Evolutionary conservation across 495 filamentous ascomycete genomes (phyloP).

Genomic region (Penicillium paxilli): DNA sequence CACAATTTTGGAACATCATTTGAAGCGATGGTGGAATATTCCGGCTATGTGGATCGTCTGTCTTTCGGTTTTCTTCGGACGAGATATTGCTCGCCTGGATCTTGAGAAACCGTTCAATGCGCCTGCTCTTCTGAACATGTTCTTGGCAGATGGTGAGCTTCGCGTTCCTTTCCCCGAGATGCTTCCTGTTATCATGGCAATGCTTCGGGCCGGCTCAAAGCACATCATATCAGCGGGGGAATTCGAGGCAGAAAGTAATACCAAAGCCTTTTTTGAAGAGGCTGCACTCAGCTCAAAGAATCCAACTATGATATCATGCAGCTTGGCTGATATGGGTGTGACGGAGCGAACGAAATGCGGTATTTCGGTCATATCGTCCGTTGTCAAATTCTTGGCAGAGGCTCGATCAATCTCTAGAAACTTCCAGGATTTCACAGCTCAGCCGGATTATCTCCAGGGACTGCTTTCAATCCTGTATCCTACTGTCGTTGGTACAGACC

Average conservation of each 20-base stretch:
- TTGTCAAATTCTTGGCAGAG: conserved; percentile 76
- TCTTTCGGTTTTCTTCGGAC: conserved; percentile 85
- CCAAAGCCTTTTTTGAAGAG: conserved; percentile 9
- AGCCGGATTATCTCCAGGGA: conserved; percentile 75
- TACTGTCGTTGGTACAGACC: conserved; percentile 78
- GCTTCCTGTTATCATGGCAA: conserved; percentile 75
- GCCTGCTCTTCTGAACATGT: conserved; percentile 69
- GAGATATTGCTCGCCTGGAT: conserved; percentile 73
- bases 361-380: conserved; percentile 59
- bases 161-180: conserved; percentile 76
- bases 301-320: conserved; percentile 22
- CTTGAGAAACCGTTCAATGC: conserved; percentile 72
- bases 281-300: conserved; percentile 3
- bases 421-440: conserved; percentile 79
- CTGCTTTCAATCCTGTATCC: conserved; percentile 80
- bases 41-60: conserved; percentile 84
- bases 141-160: conserved; percentile 52
- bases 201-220: conserved; percentile 81
- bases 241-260: background rate
- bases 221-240: conserved; percentile 33
- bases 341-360: conserved; percentile 18
- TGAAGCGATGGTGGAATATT: conserved; percentile 88
- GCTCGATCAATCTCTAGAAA: conserved; percentile 68
- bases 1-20: conserved; percentile 72
- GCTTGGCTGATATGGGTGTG: conserved; percentile 8